phyloP scores from a whole-genome alignment of 495 filamentous ascomycete species.

The Penicillium crystallinum region DNA sequence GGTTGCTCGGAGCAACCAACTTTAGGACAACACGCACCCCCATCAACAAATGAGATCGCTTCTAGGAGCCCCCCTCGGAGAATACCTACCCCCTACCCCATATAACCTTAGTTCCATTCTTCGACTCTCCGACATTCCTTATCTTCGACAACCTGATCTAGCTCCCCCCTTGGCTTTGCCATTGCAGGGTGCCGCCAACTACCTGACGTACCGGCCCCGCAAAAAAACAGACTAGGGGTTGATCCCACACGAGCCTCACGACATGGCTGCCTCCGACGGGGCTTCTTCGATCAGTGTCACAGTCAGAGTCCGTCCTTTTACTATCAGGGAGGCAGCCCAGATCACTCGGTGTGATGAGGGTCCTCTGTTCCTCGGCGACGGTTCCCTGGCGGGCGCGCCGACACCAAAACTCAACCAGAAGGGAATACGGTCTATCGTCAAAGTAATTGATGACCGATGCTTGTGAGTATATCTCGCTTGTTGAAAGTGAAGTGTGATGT shows the following conservation, averaged over 20 bases:
- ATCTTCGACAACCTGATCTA: slow-evolving; percentile 12
- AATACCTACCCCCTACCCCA: slow-evolving; percentile 29
- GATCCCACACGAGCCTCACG: slow-evolving; percentile 17
- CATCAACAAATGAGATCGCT: slow-evolving; percentile 37
- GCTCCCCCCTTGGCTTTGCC: slow-evolving; percentile 12
- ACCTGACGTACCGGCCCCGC: slow-evolving; percentile 20
- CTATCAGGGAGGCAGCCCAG: slow-evolving; percentile 59
- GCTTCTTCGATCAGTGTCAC: slow-evolving; percentile 64
- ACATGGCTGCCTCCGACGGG: slow-evolving; percentile 52
- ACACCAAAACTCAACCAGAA: slow-evolving; percentile 77
- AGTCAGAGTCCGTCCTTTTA: slow-evolving; percentile 95
- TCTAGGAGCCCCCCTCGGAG: slow-evolving; percentile 24
- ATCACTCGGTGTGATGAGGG: slow-evolving; percentile 75
- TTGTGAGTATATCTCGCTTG: slow-evolving; percentile 58
- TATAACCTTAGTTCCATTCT: slow-evolving; percentile 25
- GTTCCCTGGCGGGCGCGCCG: slow-evolving; percentile 79
- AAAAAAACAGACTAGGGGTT: slow-evolving; percentile 11
- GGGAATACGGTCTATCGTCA: slow-evolving; percentile 85
- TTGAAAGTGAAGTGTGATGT: not conserved
- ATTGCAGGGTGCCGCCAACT: slow-evolving; percentile 22
- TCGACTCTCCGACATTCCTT: slow-evolving; percentile 18
- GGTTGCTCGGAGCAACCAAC: slow-evolving; percentile 38
- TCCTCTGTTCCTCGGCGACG: slow-evolving; percentile 89
- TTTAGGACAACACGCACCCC: slow-evolving; percentile 23
- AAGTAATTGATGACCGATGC: slow-evolving; percentile 93